Evolutionary conservation across 2,329 filamentous ascomycete species (phyloP), one percentile per base, ranked within the genome.

Genomic region (Monosporascus ibericus): DNA sequence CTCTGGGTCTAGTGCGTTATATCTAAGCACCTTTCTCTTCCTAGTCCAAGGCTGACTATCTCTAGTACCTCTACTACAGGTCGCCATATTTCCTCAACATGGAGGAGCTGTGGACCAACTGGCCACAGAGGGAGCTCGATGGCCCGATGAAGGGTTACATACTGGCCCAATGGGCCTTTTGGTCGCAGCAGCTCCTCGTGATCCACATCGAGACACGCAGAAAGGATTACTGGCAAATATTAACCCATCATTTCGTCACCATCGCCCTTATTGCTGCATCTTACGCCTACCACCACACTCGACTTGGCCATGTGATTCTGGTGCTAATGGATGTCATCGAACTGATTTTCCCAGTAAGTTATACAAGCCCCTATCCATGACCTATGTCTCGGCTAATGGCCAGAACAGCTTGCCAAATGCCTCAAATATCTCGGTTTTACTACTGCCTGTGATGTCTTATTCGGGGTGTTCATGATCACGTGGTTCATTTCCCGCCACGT

Each of bases 141-240:
- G 84, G 85, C 4, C 71, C 89, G 7, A 82, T 87, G 72, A 97
- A 97, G 75, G 84, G 82, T 70, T 97, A 97, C 72, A 88, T 95
- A 63, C 78, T 97, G 40, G 85, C 86, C n/a, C 92, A 97, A 68
- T 87, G 91, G 70, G 85, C 87, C 17, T 96, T 96, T 70, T 96
- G 90, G 87, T 72, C 95, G 44, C 92, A 96, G 72, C 91, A 96
- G 71, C 86, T 96, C 58, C 75, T 96, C 37, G 89, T 96, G 52
- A 88, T 97, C 68, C 87, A 96, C 70, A 89, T 97, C 53, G 92
- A 97, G 72, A 88, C 92, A 70, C 84, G 87, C 59, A 82, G 92
- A 64, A 96, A 96, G 72, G 92, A 97, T 63, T 87, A 96, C 71
- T 87, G 84, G 74, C 91, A 96, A 71, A 97, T 97, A 92, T 84